A percentile compares a stretch with the other conserved stretches of the same genome.
phyloP scores from a whole-genome alignment of 2,329 filamentous ascomycete genomes.

The Waltergamsia citrina region DNA sequence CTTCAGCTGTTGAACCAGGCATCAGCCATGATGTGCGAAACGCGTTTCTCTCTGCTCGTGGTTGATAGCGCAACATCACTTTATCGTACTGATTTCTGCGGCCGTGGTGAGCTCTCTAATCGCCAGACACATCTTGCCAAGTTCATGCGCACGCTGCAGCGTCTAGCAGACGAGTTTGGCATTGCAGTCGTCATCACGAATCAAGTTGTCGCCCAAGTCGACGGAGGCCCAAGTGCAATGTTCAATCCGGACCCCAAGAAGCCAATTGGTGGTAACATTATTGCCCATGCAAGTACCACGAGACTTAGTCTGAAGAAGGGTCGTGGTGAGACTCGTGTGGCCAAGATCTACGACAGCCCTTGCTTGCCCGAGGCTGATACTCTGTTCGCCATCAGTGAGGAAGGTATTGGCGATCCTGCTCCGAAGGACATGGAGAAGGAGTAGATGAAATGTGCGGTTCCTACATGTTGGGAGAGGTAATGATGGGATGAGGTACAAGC shows the following conservation, averaged over 20 bases:
- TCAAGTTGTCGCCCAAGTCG: constrained; percentile 96
- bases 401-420: constrained; percentile 90
- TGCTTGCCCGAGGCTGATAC: constrained; percentile 95
- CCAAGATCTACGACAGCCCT: constrained; percentile 98
- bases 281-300: constrained; percentile 94
- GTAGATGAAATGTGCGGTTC: constrained; percentile 18
- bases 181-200: constrained; percentile 99
- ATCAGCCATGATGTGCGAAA: constrained; percentile 98
- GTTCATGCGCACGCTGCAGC: constrained; percentile 77
- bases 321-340: constrained; percentile 87
- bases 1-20: constrained; percentile 91
- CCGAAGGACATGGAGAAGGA: constrained; percentile 94
- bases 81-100: constrained; percentile 93
- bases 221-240: constrained; percentile 93
- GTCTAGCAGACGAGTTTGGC: constrained; percentile 75
- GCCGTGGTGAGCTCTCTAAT: constrained; percentile 92
- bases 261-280: constrained; percentile 97
- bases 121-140: constrained; percentile 83
- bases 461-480: constrained; percentile 5
- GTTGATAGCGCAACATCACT: constrained; percentile 94
- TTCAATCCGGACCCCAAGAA: constrained; percentile 99
- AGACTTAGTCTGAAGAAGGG: constrained; percentile 93
- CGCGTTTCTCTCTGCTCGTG: constrained; percentile 87
- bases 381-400: constrained; percentile 92
- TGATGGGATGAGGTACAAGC: constrained; percentile 11